These are phyloP conservation scores for Aureobasidium musti DNA, from an alignment of 2,329 filamentous ascomycete genomes.

Conservation along the genomic window DNA sequence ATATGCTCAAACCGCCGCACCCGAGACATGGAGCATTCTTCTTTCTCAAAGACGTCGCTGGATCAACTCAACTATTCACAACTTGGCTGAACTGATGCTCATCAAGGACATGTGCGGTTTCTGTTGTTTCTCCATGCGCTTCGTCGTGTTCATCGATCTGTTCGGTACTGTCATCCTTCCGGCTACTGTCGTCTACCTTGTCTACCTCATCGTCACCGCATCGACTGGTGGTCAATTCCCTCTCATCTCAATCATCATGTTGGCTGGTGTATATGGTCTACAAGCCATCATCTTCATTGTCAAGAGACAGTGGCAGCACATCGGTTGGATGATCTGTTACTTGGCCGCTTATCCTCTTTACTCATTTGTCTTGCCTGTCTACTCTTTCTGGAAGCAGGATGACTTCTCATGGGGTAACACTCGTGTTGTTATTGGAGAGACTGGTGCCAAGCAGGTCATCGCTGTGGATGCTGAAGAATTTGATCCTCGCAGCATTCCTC, in stretches of 20 bases:
- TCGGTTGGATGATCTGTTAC: constrained; percentile 99
- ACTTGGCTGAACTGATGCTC: constrained; percentile 84
- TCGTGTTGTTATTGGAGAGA: constrained; percentile 92
- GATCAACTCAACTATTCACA: constrained; percentile 99
- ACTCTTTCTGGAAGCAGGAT: constrained; percentile 99
- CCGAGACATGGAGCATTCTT: constrained; percentile 89
- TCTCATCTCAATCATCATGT: constrained; percentile 80
- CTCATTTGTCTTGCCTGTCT: constrained; percentile 85
- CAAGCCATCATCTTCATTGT: constrained; percentile 96
- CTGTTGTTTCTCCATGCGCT: constrained; percentile 98
- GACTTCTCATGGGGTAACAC: constrained; percentile 99
- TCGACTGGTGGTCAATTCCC: constrained; percentile 76
- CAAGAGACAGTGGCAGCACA: constrained; percentile 96
- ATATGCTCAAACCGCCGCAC: constrained; percentile 89
- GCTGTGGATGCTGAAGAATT: constrained; percentile 81
- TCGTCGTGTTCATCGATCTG: constrained; percentile 92
- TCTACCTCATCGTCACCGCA: constrained; percentile 80
- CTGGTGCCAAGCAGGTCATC: constrained; percentile 86
- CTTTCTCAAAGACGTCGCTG: constrained; percentile 97
- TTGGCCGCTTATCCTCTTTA: constrained; percentile 93
- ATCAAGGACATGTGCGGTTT: constrained; percentile 96
- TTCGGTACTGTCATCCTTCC: constrained; percentile 90
- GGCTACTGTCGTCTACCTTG: constrained; percentile 82
- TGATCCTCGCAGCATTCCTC: constrained; percentile 86
- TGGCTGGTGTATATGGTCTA: constrained; percentile 90